Evolutionary conservation across 2,329 filamentous ascomycete species (phyloP), one percentile per base, ranked within the genome.

Genomic region (Cordyceps sp.): DNA sequence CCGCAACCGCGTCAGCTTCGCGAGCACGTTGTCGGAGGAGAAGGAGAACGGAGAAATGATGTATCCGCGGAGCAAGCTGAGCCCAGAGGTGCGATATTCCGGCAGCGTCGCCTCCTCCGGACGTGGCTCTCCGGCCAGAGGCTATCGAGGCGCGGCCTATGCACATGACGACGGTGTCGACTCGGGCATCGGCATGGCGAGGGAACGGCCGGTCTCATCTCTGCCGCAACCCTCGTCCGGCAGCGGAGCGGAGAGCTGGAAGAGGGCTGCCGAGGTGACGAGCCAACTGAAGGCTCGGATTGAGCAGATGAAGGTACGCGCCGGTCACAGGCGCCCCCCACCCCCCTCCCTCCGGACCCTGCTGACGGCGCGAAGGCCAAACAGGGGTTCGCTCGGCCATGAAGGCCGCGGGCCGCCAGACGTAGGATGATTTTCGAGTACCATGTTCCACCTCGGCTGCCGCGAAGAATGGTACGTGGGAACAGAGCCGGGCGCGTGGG

Each of bases 211-310:
- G 1, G 45, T 45, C 26, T 56, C 55, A 14, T 49, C 50, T 9
- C 42, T 57, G 10, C 52, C 54, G 5, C 53, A n/a, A n/a, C n/a
- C 54, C 16, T 46, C 54, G 5, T 36, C 46, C 6, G 46, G 46
- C 21, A 45, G 45, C 16, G 52, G 50, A 3, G 53, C 48, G 3
- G 90, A 98, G 59, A 96, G 86, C 52, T 98, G 90, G 90, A 92
- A 86, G 61, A 69, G 90, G 43, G 90, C 90, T 14, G 90, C 90
- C 3, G 90, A 98, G 61, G 90, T 98, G 36, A 98, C 90, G 33
- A 94, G 86, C 55, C 90, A 94, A 53, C 57, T 98, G 47, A 98
- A 96, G 62, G 85, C 88, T 32, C 74, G 90, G 52, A 98, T 98
- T 54, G 90, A 96, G 62, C 81, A 90, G 64, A 98, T 98, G 90